Evolutionary conservation across 176 grass and related monocot genomes (phyloP).

Genomic region (Cocos nucifera): DNA sequence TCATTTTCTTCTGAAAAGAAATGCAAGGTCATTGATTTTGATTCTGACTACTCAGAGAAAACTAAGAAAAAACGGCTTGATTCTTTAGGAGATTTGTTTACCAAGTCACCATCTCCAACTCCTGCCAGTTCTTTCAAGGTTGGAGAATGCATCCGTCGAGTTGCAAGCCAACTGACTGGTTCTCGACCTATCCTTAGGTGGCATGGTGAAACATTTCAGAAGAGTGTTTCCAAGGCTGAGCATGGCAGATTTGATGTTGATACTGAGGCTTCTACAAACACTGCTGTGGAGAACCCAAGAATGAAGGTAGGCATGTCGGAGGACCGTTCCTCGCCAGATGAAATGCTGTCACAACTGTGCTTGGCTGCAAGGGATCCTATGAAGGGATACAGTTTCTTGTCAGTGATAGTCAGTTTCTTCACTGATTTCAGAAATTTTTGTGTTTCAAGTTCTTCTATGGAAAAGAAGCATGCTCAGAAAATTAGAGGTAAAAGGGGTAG

Average conservation of each 20-base stretch:
- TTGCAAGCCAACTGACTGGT: slow-evolving; percentile 24
- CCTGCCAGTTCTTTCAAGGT: slow-evolving; percentile 31
- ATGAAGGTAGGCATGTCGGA: slow-evolving; percentile 50
- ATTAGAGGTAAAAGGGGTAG: slow-evolving; percentile 37
- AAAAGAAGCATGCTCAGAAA: slow-evolving; percentile 42
- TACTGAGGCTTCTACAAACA: slow-evolving; percentile 44
- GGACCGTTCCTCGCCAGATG: slow-evolving; percentile 49
- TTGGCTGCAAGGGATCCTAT: slow-evolving; percentile 46
- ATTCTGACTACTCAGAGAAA: slow-evolving; percentile 13
- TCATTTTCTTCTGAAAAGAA: slow-evolving; percentile 14
- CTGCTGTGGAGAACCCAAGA: slow-evolving; percentile 41
- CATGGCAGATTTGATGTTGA: slow-evolving; percentile 73
- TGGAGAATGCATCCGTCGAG: slow-evolving; percentile 40
- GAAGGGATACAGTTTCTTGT: slow-evolving; percentile 32
- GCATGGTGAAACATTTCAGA: slow-evolving; percentile 39
- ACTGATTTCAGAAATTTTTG: slow-evolving; percentile 74
- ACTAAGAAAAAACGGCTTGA: slow-evolving; percentile 58
- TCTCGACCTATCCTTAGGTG: slow-evolving; percentile 9
- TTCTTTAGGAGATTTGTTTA: slow-evolving; percentile 34
- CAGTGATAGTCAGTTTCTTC: slow-evolving; percentile 52
- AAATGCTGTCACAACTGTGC: slow-evolving; percentile 59
- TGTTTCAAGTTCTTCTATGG: slow-evolving; percentile 54
- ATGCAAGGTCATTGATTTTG: slow-evolving; percentile 4
- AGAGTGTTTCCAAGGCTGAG: slow-evolving; percentile 51
- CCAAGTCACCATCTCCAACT: slow-evolving; percentile 3